phyloP scores from a whole-genome alignment of 1,284 basidiomycete genomes.

The Pholiota adiposa region DNA sequence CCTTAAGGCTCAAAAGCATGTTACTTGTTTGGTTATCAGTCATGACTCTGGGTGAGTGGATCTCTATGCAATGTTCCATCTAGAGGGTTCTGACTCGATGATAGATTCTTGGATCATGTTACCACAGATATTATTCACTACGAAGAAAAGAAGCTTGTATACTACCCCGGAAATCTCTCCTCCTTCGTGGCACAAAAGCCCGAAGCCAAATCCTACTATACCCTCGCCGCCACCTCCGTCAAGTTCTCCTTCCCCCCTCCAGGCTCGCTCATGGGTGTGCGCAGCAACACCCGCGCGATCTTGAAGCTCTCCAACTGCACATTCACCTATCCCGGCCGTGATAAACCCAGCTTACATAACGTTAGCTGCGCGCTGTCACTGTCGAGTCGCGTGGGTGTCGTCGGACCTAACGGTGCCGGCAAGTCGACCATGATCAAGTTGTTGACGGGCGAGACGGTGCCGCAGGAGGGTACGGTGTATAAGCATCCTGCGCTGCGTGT shows the following conservation, averaged over 20 bases:
- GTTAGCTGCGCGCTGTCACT: constrained; percentile 93
- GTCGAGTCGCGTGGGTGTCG: constrained; percentile 88
- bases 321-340: constrained; percentile 92
- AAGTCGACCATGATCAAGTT: constrained; percentile 98
- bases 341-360: constrained; percentile 83
- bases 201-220: constrained; percentile 97
- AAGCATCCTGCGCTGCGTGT: constrained; percentile 97
- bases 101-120: constrained; percentile 92
- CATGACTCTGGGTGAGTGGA: constrained; percentile 89
- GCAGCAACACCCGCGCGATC: constrained; percentile 96
- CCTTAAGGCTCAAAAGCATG: constrained; percentile 77
- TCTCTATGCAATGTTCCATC: neutral
- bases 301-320: constrained; percentile 93
- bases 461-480: constrained; percentile 93
- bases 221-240: constrained; percentile 92
- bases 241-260: constrained; percentile 98
- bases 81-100: neutral
- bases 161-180: constrained; percentile 95
- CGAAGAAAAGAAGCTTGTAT: constrained; percentile 93
- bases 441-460: constrained; percentile 94
- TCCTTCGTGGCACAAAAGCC: constrained; percentile 92
- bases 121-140: constrained; percentile 99
- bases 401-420: constrained; percentile 93
- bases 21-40: constrained; percentile 95
- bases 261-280: constrained; percentile 95